These are phyloP conservation scores for Penicillium fimorum DNA, from an alignment of 495 filamentous ascomycete genomes.

Conservation along the genomic window DNA sequence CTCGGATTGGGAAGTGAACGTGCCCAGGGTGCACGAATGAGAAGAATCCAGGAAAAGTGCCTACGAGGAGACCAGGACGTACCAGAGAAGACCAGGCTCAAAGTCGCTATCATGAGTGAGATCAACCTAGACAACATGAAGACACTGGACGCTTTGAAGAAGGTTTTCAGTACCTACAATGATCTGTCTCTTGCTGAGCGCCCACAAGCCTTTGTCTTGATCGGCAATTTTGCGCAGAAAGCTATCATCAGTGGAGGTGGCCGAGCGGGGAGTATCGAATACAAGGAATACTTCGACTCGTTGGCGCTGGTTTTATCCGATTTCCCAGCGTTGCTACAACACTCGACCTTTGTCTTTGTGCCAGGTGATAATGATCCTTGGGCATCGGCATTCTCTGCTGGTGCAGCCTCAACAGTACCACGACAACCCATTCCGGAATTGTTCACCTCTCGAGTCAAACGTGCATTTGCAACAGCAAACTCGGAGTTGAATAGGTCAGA, in stretches of 20 bases:
- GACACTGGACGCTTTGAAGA: constrained; percentile 72
- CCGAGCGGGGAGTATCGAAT: constrained; percentile 76
- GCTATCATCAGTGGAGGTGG: constrained; percentile 65
- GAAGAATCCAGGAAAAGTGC: constrained; percentile 60
- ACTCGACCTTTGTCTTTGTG: constrained; percentile 83
- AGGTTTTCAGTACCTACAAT: constrained; percentile 69
- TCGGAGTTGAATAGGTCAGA: constrained; percentile 52
- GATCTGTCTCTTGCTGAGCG: constrained; percentile 45
- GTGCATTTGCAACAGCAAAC: constrained; percentile 76
- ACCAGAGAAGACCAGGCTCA: constrained; percentile 38
- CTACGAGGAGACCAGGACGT: constrained; percentile 26
- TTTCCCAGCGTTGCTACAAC: constrained; percentile 76
- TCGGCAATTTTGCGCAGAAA: constrained; percentile 79
- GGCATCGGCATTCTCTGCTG: constrained; percentile 80
- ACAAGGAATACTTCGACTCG: constrained; percentile 90
- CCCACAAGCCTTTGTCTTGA: constrained; percentile 74
- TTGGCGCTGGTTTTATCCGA: constrained; percentile 82
- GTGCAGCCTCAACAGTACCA: constrained; percentile 74
- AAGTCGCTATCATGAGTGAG: constrained; percentile 74
- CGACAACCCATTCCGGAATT: constrained; percentile 73
- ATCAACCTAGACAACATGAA: constrained; percentile 79
- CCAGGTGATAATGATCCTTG: constrained; percentile 96
- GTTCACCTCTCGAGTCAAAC: constrained; percentile 78
- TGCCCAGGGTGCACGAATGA: constrained; percentile 78
- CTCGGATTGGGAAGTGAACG: constrained; percentile 87